Conservation (phyloP, 352 stramenopile species). For the Globisporangium mamillatum region DNA sequence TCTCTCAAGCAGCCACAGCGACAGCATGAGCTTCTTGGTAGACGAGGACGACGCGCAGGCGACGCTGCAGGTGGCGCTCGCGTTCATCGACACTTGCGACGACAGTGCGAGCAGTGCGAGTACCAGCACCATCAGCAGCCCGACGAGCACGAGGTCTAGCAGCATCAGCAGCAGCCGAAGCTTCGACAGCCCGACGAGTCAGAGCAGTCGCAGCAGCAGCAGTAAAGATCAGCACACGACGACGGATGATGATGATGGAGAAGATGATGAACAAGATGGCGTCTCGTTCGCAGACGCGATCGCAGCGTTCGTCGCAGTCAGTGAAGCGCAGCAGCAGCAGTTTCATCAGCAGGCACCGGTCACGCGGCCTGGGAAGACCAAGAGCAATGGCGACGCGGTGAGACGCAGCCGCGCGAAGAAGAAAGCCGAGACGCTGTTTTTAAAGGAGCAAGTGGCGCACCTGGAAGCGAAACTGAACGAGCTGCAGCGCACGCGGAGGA, state of each 20-base stretch:
- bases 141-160: neutral
- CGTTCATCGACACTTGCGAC: slow-evolving; percentile 43
- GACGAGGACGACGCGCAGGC: slow-evolving; percentile 17
- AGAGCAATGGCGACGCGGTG: neutral
- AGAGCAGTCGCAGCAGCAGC: too few relatives aligned
- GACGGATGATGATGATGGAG: too few relatives aligned
- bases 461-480: slow-evolving; percentile 2
- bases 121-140: neutral
- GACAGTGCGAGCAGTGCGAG: neutral
- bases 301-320: too few relatives aligned
- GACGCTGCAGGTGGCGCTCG: slow-evolving; percentile 34
- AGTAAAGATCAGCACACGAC: too few relatives aligned
- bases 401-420: slow-evolving; percentile 7
- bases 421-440: slow-evolving; percentile 1
- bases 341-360: neutral
- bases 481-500: neutral
- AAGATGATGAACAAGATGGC: too few relatives aligned
- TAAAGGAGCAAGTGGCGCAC: slow-evolving; percentile 2
- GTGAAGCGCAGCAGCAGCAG: neutral
- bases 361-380: neutral
- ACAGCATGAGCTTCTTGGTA: slow-evolving; percentile 11
- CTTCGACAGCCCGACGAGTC: neutral
- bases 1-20: too few relatives aligned
- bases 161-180: too few relatives aligned
- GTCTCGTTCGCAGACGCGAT: too few relatives aligned